Evolutionary conservation across 306 rosid genomes (phyloP).

Genomic region (Prunus mira): DNA sequence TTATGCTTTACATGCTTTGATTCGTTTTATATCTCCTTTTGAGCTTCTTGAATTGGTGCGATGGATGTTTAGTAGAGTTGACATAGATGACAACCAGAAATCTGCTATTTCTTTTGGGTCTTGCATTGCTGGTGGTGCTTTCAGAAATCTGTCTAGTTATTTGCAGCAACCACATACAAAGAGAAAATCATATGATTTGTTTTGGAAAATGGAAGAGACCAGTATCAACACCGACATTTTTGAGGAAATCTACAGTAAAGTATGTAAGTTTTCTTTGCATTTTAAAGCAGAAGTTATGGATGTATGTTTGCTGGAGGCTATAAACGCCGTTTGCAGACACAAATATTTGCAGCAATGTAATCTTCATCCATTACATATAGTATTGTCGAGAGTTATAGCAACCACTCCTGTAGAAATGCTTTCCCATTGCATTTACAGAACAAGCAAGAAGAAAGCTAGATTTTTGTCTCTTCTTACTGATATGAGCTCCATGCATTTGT

Average conservation of each 20-base stretch:
- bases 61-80: constrained; percentile 62
- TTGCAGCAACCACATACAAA: constrained; percentile 46
- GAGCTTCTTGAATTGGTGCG: constrained; percentile 71
- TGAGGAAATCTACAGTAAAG: constrained; percentile 60
- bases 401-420: constrained; percentile 51
- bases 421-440: constrained; percentile 47
- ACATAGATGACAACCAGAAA: constrained; percentile 26
- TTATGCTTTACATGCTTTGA: constrained; percentile 50
- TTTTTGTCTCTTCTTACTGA: constrained; percentile 63
- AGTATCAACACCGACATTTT: constrained; percentile 32
- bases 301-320: constrained; percentile 70
- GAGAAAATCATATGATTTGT: constrained; percentile 46
- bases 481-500: constrained; percentile 67
- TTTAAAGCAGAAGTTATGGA: constrained; percentile 55
- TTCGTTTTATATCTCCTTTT: constrained; percentile 63
- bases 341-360: constrained; percentile 40
- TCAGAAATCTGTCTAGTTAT: constrained; percentile 50
- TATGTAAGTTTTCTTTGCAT: constrained; percentile 36
- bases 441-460: constrained; percentile 51
- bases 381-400: constrained; percentile 53
- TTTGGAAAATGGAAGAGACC: constrained; percentile 56
- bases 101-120: constrained; percentile 56
- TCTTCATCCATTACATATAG: constrained; percentile 54
- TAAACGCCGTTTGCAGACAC: constrained; percentile 45
- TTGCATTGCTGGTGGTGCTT: constrained; percentile 73